phyloP scores from a whole-genome alignment of 2,329 filamentous ascomycete genomes.

The Periconia sp. region DNA sequence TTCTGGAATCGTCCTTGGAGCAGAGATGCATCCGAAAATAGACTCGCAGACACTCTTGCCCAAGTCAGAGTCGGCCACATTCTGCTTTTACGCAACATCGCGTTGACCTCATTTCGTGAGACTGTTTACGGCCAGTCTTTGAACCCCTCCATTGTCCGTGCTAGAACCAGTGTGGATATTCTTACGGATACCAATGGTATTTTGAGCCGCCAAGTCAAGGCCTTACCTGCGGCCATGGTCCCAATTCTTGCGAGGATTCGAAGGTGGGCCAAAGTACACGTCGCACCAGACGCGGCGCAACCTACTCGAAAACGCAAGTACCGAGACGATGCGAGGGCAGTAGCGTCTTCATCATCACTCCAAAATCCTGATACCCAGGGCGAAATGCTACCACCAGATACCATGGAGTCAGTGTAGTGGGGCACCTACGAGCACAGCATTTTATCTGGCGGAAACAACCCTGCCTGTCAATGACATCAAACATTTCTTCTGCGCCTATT shows the following conservation, averaged over 20 bases:
- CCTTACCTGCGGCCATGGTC: constrained; percentile 53
- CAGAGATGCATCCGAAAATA: constrained; percentile 21
- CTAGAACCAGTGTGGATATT: constrained; percentile 65
- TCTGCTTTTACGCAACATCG: constrained; percentile 77
- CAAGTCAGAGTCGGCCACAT: constrained; percentile 71
- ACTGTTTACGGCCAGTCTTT: constrained; percentile 85
- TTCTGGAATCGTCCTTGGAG: constrained; percentile 64
- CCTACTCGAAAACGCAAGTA: neutral
- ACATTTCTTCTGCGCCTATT: constrained; percentile 4
- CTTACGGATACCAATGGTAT: constrained; percentile 60
- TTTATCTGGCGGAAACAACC: constrained; percentile 1
- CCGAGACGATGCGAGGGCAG: neutral
- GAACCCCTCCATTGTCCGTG: constrained; percentile 68
- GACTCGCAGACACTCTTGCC: constrained; percentile 45
- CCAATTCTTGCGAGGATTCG: constrained; percentile 68
- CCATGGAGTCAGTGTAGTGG: constrained; percentile 24
- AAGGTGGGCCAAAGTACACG: constrained; percentile 75
- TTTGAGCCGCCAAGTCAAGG: constrained; percentile 50
- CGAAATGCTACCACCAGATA: constrained; percentile 35
- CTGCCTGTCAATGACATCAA: neutral
- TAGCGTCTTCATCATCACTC: neutral
- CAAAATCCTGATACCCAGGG: constrained; percentile 2
- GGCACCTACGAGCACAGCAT: too few relatives aligned
- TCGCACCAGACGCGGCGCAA: constrained; percentile 45
- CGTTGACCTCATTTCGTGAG: constrained; percentile 71